Percentiles rank a stretch among this genome's conserved stretches.
phyloP scores from a whole-genome alignment of 371 early-diverging fungal species.

The Mucor sp. region DNA sequence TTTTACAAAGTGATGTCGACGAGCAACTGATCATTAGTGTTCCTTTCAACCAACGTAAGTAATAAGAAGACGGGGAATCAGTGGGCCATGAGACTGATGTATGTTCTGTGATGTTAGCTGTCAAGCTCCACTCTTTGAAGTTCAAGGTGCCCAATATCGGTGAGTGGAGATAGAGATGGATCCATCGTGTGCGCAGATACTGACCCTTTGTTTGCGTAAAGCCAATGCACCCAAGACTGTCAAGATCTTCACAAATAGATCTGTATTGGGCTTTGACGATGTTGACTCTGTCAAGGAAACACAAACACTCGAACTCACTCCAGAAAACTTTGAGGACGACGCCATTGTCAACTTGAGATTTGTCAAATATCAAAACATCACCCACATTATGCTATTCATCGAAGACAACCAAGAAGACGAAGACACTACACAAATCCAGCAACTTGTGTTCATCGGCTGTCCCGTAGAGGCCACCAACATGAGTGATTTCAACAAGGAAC shows the following conservation, averaged over 20 bases:
- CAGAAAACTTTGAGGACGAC: constrained; percentile 68
- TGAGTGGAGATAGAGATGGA: constrained; percentile 16
- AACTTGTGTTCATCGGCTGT: constrained; percentile 72
- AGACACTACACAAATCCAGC: constrained; percentile 80
- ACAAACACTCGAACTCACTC: constrained; percentile 71
- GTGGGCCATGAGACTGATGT: background rate
- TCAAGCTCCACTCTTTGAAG: constrained; percentile 89
- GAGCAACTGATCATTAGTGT: constrained; percentile 90
- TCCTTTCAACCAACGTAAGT: constrained; percentile 79
- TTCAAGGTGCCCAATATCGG: constrained; percentile 64
- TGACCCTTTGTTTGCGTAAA: constrained; percentile 14
- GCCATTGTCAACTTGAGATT: constrained; percentile 77
- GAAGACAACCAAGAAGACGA: constrained; percentile 81
- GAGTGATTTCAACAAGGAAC: constrained; percentile 51
- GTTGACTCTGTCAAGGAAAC: constrained; percentile 74
- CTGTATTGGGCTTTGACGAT: constrained; percentile 86
- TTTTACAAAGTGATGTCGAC: constrained; percentile 89
- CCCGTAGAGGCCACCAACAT: constrained; percentile 49
- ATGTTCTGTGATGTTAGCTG: constrained; percentile 36
- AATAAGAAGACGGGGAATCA: background rate
- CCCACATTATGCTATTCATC: constrained; percentile 71
- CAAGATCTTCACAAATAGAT: constrained; percentile 82
- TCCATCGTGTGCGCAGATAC: background rate
- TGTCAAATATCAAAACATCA: constrained; percentile 92
- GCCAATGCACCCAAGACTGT: constrained; percentile 87